Evolutionary conservation across 2,329 filamentous ascomycete species (phyloP).

Genomic region (Exophiala spinifera): DNA sequence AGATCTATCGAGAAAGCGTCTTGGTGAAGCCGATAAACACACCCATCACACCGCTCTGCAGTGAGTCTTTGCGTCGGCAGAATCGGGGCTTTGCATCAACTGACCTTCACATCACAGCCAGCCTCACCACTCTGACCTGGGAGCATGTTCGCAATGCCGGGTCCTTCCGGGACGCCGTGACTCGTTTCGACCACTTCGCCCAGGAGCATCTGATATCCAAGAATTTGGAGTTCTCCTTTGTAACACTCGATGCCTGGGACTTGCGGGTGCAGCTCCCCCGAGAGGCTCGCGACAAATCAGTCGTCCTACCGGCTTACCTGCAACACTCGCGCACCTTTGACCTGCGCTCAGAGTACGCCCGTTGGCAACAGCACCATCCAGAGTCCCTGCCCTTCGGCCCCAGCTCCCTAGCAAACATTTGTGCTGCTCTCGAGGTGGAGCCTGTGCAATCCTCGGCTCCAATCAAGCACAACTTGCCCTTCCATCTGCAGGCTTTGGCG

Average conservation of each 20-base stretch:
- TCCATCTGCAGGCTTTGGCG: constrained; percentile 92
- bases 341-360: constrained; percentile 92
- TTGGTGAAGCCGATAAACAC: constrained; percentile 98
- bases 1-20: constrained; percentile 93
- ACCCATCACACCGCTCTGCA: constrained; percentile 96
- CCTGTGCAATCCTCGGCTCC: constrained; percentile 95
- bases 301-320: constrained; percentile 91
- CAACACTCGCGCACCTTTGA: constrained; percentile 98
- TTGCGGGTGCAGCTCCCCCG: constrained; percentile 94
- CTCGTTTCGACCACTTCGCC: constrained; percentile 89
- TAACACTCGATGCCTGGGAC: constrained; percentile 97
- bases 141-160: constrained; percentile 97
- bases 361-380: constrained; percentile 97
- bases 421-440: constrained; percentile 95
- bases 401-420: constrained; percentile 94
- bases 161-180: constrained; percentile 94
- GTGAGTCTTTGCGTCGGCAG: constrained; percentile 59
- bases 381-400: constrained; percentile 96
- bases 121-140: constrained; percentile 96
- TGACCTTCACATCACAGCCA: constrained; percentile 58
- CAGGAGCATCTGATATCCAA: constrained; percentile 86
- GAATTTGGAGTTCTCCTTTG: constrained; percentile 95
- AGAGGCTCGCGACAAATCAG: constrained; percentile 96
- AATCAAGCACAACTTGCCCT: constrained; percentile 97
- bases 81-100: constrained; percentile 17